Conservation (phyloP, 495 filamentous ascomycete genomes). For the Xylaria palmicola region DNA sequence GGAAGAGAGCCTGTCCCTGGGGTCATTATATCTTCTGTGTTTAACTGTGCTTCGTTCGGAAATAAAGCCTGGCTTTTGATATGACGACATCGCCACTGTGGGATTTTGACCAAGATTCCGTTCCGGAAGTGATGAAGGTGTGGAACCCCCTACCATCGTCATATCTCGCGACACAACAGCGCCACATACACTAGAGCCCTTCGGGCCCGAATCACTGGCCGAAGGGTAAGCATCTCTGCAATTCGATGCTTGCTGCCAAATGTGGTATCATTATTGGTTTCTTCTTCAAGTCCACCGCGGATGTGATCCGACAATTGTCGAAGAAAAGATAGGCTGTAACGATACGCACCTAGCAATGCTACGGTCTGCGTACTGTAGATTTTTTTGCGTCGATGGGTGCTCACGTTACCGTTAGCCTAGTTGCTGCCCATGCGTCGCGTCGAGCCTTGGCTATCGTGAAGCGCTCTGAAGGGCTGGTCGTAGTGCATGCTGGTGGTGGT, state of each 20-base stretch:
- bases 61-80: not conserved
- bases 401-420: too few relatives aligned
- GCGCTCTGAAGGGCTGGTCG: not conserved
- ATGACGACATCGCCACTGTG: not conserved
- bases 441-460: not conserved
- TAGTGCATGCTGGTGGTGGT: not conserved
- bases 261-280: too few relatives aligned
- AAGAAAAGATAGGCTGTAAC: not conserved
- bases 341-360: not conserved
- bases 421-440: too few relatives aligned
- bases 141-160: not conserved
- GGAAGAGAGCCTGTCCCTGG: not conserved
- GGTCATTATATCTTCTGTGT: not conserved
- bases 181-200: too few relatives aligned
- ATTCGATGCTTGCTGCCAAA: not conserved
- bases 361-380: not conserved
- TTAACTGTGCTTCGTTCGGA: not conserved
- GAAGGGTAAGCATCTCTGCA: too few relatives aligned
- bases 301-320: not conserved
- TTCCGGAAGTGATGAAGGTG: not conserved
- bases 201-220: too few relatives aligned
- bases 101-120: not conserved
- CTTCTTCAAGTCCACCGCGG: not conserved
- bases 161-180: not conserved
- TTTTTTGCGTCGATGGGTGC: too few relatives aligned